phyloP scores from a whole-genome alignment of 2,329 filamentous ascomycete species.

The Hymenoscyphus linearis region DNA sequence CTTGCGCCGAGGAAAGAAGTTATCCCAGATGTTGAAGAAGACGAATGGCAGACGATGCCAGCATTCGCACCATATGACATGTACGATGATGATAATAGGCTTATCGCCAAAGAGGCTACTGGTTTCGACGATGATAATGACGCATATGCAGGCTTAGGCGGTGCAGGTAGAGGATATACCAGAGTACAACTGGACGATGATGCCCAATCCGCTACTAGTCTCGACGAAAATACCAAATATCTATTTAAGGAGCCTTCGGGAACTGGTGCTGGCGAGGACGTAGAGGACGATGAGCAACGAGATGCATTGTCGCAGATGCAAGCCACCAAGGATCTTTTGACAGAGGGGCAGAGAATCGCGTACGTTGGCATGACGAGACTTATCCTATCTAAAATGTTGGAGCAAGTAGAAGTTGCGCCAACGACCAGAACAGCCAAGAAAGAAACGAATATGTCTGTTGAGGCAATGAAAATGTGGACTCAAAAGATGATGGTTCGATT shows the following conservation, averaged over 20 bases:
- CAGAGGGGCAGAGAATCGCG: constrained; percentile 90
- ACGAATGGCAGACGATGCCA: constrained; percentile 89
- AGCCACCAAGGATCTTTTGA: constrained; percentile 90
- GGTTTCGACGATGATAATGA: constrained; percentile 63
- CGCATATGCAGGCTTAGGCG: constrained; percentile 73
- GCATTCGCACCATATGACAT: constrained; percentile 88
- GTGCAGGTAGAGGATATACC: constrained; percentile 92
- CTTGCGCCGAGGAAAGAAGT: constrained; percentile 51
- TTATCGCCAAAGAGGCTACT: constrained; percentile 75
- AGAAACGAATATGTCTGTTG: constrained; percentile 60
- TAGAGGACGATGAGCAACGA: constrained; percentile 77
- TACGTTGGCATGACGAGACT: constrained; percentile 89
- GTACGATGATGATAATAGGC: constrained; percentile 87
- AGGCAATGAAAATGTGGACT: constrained; percentile 89
- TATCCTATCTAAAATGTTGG: constrained; percentile 72
- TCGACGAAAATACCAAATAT: constrained; percentile 97
- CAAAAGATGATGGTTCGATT: constrained; percentile 97
- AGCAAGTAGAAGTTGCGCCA: constrained; percentile 55
- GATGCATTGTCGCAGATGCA: constrained; percentile 89
- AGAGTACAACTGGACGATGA: constrained; percentile 94
- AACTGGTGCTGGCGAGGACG: constrained; percentile 52
- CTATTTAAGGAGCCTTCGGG: constrained; percentile 72
- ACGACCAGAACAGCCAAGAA: constrained; percentile 66
- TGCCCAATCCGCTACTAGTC: constrained; percentile 84
- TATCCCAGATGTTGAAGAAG: constrained; percentile 55